Evolutionary conservation across 1,284 basidiomycete genomes (phyloP).

Genomic region (Chalciporus piperatoides): DNA sequence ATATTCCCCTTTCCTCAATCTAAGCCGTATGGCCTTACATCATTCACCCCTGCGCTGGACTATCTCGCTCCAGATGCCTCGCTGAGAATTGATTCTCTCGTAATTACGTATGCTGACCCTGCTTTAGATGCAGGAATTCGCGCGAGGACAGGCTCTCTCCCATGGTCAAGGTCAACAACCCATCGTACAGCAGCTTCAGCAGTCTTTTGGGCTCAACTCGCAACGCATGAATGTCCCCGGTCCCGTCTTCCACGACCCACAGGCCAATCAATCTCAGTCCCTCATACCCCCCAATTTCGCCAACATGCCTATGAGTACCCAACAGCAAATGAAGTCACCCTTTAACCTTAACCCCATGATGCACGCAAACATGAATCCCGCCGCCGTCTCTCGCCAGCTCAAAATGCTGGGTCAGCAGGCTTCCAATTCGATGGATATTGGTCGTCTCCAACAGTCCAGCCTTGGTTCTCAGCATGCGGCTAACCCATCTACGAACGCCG

Average conservation of each 20-base stretch:
- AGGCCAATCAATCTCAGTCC: slow-evolving; percentile 37
- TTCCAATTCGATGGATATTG: slow-evolving; percentile 35
- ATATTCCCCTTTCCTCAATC: slow-evolving; percentile 19
- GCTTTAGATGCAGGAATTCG: slow-evolving; percentile 47
- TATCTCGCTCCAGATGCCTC: slow-evolving; percentile 5
- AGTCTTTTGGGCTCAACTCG: slow-evolving; percentile 39
- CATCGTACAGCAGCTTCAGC: slow-evolving; percentile 36
- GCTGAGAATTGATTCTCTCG: slow-evolving; percentile 7
- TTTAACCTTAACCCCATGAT: slow-evolving; percentile 37
- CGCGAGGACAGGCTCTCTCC: slow-evolving; percentile 41
- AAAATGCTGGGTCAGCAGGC: slow-evolving; percentile 46
- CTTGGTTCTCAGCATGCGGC: slow-evolving; percentile 30
- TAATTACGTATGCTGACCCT: slow-evolving; percentile 24
- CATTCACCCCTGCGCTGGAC: slow-evolving; percentile 6
- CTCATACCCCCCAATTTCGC: slow-evolving; percentile 42
- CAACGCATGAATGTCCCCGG: slow-evolving; percentile 29
- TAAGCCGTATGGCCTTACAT: slow-evolving; percentile 15
- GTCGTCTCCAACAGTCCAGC: slow-evolving; percentile 34
- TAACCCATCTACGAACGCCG: slow-evolving; percentile 35
- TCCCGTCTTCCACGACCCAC: slow-evolving; percentile 42
- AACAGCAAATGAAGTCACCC: slow-evolving; percentile 28
- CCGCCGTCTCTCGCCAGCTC: slow-evolving; percentile 40
- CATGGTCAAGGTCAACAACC: slow-evolving; percentile 35
- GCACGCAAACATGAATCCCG: slow-evolving; percentile 35
- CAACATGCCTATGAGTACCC: slow-evolving; percentile 32